Percentiles rank a stretch among this genome's conserved stretches.
These are phyloP conservation scores for Cystobasidium ongulense DNA, from an alignment of 768 basidiomycete species.

Conservation along the genomic window DNA sequence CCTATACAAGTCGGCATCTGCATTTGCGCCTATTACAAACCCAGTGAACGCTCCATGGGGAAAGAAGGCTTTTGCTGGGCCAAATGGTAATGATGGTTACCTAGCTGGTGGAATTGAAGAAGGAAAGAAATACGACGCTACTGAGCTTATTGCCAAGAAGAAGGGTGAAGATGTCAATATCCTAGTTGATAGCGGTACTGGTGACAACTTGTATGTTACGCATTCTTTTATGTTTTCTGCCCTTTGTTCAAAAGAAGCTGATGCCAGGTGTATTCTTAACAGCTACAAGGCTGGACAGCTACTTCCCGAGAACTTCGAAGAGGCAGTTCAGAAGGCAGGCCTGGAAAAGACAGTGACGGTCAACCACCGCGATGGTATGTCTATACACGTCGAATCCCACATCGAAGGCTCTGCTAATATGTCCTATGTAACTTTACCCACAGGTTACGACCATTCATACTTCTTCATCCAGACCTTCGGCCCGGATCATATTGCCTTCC, in stretches of 20 bases:
- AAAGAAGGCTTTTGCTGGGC: slow-evolving; percentile 64
- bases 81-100: slow-evolving; percentile 53
- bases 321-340: slow-evolving; percentile 67
- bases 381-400: not conserved
- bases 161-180: slow-evolving; percentile 60
- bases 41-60: slow-evolving; percentile 85
- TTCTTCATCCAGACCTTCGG: slow-evolving; percentile 39
- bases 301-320: slow-evolving; percentile 77
- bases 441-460: slow-evolving; percentile 42
- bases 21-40: slow-evolving; percentile 78
- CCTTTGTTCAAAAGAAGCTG: not conserved
- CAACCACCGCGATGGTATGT: slow-evolving; percentile 39
- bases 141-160: slow-evolving; percentile 61
- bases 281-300: slow-evolving; percentile 68
- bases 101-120: slow-evolving; percentile 67
- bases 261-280: too few species aligned
- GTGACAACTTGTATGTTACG: slow-evolving; percentile 31
- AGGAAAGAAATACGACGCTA: slow-evolving; percentile 74
- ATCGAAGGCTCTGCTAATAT: too few species aligned
- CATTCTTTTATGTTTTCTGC: not conserved
- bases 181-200: slow-evolving; percentile 58
- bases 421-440: not conserved
- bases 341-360: slow-evolving; percentile 66
- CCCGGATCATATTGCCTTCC: slow-evolving; percentile 67
- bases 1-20: slow-evolving; percentile 74